phyloP scores from a whole-genome alignment of 2,329 filamentous ascomycete genomes.

The Epicoccum nigrum region DNA sequence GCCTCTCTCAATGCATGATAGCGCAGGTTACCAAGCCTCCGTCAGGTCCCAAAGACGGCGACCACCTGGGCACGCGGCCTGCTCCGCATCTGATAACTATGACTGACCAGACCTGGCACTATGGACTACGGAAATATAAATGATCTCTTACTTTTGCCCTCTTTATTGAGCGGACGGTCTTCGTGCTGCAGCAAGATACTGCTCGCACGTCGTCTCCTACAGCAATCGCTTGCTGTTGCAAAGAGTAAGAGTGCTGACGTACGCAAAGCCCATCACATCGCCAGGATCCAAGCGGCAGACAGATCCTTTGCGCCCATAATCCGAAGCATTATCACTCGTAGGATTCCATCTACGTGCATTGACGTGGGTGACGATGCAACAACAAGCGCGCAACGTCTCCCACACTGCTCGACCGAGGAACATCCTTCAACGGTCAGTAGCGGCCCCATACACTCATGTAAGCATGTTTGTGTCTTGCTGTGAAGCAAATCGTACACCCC shows the following conservation, averaged over 20 bases:
- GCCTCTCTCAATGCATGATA: slow-evolving; percentile 7
- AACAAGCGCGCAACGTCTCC: slow-evolving; percentile 1
- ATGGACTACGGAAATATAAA: background rate
- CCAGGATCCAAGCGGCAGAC: background rate
- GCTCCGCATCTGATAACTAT: slow-evolving; percentile 17
- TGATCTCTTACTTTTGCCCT: background rate
- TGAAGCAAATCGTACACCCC: background rate
- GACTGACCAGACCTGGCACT: background rate
- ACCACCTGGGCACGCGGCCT: background rate
- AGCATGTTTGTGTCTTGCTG: background rate
- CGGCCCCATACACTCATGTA: slow-evolving; percentile 6
- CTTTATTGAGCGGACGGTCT: background rate
- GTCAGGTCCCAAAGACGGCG: background rate
- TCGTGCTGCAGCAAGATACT: background rate
- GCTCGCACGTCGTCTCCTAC: too few relatives aligned
- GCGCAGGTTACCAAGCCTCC: slow-evolving; percentile 4
- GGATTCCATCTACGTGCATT: too few relatives aligned
- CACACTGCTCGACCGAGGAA: background rate
- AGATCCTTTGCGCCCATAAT: background rate
- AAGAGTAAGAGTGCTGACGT: background rate
- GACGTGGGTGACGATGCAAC: too few relatives aligned
- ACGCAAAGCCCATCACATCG: slow-evolving; percentile 2
- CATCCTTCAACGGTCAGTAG: slow-evolving; percentile 11
- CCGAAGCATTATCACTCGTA: too few relatives aligned
- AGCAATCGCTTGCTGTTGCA: background rate